These are phyloP conservation scores for Immersiella caudata DNA, from an alignment of 495 filamentous ascomycete species.

Conservation along the genomic window DNA sequence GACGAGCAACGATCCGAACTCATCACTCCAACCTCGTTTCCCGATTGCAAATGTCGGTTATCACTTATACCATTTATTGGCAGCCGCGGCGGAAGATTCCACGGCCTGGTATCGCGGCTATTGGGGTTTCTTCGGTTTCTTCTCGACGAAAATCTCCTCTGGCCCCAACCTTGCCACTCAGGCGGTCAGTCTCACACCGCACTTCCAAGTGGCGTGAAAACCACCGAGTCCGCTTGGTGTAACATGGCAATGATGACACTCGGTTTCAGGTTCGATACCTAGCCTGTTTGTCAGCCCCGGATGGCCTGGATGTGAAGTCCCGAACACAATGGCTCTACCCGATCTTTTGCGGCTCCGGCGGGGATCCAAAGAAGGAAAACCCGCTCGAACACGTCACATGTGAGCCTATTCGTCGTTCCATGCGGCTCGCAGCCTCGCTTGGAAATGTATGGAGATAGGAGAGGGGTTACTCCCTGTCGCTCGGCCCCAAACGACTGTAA, in stretches of 20 bases:
- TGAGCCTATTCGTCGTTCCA: neutral
- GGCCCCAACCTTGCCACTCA: neutral
- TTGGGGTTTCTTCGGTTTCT: too few relatives aligned
- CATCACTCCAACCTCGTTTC: neutral
- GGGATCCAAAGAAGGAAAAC: neutral
- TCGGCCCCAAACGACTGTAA: neutral
- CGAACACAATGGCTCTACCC: neutral
- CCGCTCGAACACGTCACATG: neutral
- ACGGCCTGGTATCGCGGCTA: neutral
- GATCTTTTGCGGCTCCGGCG: neutral
- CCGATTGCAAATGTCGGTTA: neutral
- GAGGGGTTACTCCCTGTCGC: neutral
- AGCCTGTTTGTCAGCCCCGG: neutral
- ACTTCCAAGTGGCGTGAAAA: neutral
- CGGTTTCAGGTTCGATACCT: neutral
- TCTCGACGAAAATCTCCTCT: neutral
- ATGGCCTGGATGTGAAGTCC: neutral
- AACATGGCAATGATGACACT: neutral
- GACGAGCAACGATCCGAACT: neutral
- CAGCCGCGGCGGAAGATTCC: neutral
- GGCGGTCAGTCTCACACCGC: neutral
- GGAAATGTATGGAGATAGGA: neutral
- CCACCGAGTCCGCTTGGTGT: neutral
- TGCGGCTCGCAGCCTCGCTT: neutral
- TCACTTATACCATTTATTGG: neutral